A percentile compares a stretch with the other conserved stretches of the same genome.
Evolutionary conservation across 106 monocot genomes (phyloP).

Genomic region (Phalaenopsis aphrodite): DNA sequence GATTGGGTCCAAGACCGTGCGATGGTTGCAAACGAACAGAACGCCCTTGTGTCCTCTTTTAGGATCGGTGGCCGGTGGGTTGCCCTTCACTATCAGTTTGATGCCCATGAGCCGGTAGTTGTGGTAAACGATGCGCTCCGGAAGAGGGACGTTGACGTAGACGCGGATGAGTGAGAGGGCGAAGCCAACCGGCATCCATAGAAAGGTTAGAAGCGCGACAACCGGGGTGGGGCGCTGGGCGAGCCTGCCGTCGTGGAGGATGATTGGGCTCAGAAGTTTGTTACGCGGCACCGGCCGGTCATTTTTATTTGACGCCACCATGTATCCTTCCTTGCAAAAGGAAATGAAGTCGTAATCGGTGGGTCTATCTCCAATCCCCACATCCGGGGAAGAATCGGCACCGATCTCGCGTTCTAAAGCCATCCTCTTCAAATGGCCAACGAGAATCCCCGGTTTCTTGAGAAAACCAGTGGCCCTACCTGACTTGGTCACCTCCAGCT

Average conservation of each 20-base stretch:
- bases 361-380: slow-evolving; percentile 37
- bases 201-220: slow-evolving; percentile 56
- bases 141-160: slow-evolving; percentile 59
- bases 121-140: slow-evolving; percentile 56
- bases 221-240: slow-evolving; percentile 70
- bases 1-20: slow-evolving; percentile 85
- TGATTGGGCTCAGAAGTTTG: slow-evolving; percentile 51
- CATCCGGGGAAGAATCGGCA: slow-evolving; percentile 11
- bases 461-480: slow-evolving; percentile 72
- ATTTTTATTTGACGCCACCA: slow-evolving; percentile 20
- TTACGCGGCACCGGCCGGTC: slow-evolving; percentile 19
- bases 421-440: slow-evolving; percentile 34
- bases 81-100: slow-evolving; percentile 51
- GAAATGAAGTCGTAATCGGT: slow-evolving; percentile 45
- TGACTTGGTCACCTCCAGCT: slow-evolving; percentile 50
- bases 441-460: slow-evolving; percentile 21
- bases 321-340: slow-evolving; percentile 60
- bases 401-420: slow-evolving; percentile 26
- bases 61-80: slow-evolving; percentile 28
- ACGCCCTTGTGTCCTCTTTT: slow-evolving; percentile 41
- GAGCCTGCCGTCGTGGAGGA: slow-evolving; percentile 90
- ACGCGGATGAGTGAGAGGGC: slow-evolving; percentile 54
- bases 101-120: slow-evolving; percentile 52
- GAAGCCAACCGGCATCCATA: slow-evolving; percentile 83
- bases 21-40: slow-evolving; percentile 93